Percentiles rank a stretch among this genome's conserved stretches.
These are phyloP conservation scores for Colletotrichum karsti DNA, from an alignment of 2,329 filamentous ascomycete genomes.

Conservation along the genomic window DNA sequence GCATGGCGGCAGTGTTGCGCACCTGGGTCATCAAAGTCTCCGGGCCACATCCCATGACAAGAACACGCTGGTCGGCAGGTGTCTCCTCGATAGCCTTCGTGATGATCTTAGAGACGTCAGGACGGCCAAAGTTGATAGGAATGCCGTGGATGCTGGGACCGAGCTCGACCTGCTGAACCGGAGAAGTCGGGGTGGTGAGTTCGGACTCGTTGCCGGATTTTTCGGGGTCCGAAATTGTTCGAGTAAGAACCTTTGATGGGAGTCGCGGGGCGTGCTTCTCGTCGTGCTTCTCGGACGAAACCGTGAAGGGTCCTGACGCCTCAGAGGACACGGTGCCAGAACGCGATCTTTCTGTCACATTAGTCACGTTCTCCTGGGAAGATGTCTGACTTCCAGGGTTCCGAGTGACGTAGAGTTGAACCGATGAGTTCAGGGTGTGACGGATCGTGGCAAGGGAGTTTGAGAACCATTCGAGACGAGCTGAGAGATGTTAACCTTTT, in stretches of 20 bases:
- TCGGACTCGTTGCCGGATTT: conserved; percentile 33
- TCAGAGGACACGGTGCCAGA: conserved; percentile 10
- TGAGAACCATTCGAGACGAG: conserved; percentile 46
- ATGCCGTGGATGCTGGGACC: conserved; percentile 29
- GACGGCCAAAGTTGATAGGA: conserved; percentile 42
- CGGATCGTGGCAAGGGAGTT: conserved; percentile 42
- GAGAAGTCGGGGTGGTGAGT: conserved; percentile 8
- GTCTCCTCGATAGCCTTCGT: conserved; percentile 38
- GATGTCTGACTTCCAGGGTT: not conserved
- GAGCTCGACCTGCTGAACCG: conserved; percentile 2
- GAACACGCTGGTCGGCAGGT: conserved; percentile 41
- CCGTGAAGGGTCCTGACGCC: conserved; percentile 1
- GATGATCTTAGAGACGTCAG: conserved; percentile 47
- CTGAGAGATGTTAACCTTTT: conserved; percentile 32
- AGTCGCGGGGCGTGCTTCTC: not conserved
- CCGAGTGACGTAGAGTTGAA: conserved; percentile 45
- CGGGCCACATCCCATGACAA: conserved; percentile 58
- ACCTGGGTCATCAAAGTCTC: conserved; percentile 49
- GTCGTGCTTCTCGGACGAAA: conserved; percentile 13
- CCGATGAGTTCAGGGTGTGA: conserved; percentile 38
- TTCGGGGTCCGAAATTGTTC: conserved; percentile 26
- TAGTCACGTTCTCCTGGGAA: not conserved
- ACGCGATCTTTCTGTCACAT: conserved; percentile 2
- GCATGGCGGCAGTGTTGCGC: conserved; percentile 48
- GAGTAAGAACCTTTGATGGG: conserved; percentile 21